phyloP scores from a whole-genome alignment of 208 protist genomes.

The Trypanosoma brucei region DNA sequence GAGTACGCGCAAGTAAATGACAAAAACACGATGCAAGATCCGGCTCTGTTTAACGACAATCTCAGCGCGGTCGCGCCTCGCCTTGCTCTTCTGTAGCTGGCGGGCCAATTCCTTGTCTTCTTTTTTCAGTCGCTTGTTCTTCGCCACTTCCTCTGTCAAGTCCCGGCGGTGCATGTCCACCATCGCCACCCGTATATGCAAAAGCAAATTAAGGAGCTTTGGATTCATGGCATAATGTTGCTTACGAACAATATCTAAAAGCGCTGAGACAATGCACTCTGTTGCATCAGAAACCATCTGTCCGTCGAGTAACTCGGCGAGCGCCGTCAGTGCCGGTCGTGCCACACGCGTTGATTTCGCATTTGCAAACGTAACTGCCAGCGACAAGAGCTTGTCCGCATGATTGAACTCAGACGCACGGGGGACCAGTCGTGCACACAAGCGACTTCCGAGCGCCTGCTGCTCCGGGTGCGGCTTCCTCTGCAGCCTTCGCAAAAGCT shows the following conservation, averaged over 20 bases:
- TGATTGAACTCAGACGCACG: slow-evolving; percentile 88
- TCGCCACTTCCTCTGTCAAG: slow-evolving; percentile 87
- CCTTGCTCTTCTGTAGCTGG: slow-evolving; percentile 89
- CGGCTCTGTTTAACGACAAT: slow-evolving; percentile 83
- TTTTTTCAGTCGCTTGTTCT: slow-evolving; percentile 87
- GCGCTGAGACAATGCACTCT: slow-evolving; percentile 71
- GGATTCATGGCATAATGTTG: slow-evolving; percentile 90
- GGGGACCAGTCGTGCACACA: slow-evolving; percentile 70
- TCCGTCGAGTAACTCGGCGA: slow-evolving; percentile 74
- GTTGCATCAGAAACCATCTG: slow-evolving; percentile 86
- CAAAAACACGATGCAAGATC: slow-evolving; percentile 87
- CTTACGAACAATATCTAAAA: slow-evolving; percentile 88
- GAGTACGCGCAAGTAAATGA: slow-evolving; percentile 90
- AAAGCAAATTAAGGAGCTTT: slow-evolving; percentile 80
- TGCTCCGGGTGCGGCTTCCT: slow-evolving; percentile 88
- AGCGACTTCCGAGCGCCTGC: slow-evolving; percentile 88
- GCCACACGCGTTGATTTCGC: slow-evolving; percentile 85
- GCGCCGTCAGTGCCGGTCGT: slow-evolving; percentile 70
- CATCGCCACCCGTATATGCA: slow-evolving; percentile 90
- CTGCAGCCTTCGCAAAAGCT: slow-evolving; percentile 82
- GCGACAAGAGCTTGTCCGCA: slow-evolving; percentile 66
- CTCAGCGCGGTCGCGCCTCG: slow-evolving; percentile 79
- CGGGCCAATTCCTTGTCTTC: slow-evolving; percentile 90
- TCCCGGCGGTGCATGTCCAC: slow-evolving; percentile 88
- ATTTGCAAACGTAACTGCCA: slow-evolving; percentile 86